Percentiles rank a stretch among this genome's conserved stretches.
phyloP scores from a whole-genome alignment of 768 basidiomycete genomes.

The Rhizopogon vesiculosus region DNA sequence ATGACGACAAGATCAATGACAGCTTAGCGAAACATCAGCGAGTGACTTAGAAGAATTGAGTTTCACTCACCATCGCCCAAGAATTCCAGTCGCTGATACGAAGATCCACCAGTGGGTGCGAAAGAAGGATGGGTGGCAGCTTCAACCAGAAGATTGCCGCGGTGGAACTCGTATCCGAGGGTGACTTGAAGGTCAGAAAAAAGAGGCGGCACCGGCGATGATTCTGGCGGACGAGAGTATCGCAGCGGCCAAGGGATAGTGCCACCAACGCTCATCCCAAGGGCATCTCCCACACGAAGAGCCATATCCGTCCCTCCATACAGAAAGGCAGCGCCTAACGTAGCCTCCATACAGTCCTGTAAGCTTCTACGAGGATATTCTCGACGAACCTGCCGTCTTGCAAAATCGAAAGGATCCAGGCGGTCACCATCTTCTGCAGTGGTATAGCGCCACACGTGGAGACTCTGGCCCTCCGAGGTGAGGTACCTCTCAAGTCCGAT shows the following conservation, averaged over 20 bases:
- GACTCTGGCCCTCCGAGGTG: constrained; percentile 50
- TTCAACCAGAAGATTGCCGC: constrained; percentile 61
- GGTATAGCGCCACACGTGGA: constrained; percentile 56
- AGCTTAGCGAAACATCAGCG: constrained; percentile 36
- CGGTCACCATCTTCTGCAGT: constrained; percentile 33
- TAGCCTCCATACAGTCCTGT: constrained; percentile 88
- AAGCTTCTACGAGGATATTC: constrained; percentile 63
- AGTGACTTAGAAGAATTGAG: background rate
- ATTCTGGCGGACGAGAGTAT: constrained; percentile 32
- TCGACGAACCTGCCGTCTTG: constrained; percentile 32
- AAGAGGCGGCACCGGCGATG: constrained; percentile 36
- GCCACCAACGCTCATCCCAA: constrained; percentile 75
- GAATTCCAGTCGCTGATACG: constrained; percentile 86
- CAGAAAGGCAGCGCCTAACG: constrained; percentile 71
- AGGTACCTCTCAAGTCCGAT: constrained; percentile 60
- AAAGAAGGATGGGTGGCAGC: constrained; percentile 88
- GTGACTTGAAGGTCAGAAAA: constrained; percentile 53
- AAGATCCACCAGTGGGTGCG: constrained; percentile 43
- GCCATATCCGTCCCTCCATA: constrained; percentile 70
- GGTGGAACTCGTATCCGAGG: constrained; percentile 68
- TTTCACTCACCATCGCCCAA: constrained; percentile 74
- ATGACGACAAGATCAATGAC: constrained; percentile 70
- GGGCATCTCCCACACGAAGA: constrained; percentile 53
- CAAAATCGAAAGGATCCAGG: constrained; percentile 23
- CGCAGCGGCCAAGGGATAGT: constrained; percentile 62